These are phyloP conservation scores for Colletotrichum nymphaeae DNA, from an alignment of 2,329 filamentous ascomycete species.

Conservation along the genomic window DNA sequence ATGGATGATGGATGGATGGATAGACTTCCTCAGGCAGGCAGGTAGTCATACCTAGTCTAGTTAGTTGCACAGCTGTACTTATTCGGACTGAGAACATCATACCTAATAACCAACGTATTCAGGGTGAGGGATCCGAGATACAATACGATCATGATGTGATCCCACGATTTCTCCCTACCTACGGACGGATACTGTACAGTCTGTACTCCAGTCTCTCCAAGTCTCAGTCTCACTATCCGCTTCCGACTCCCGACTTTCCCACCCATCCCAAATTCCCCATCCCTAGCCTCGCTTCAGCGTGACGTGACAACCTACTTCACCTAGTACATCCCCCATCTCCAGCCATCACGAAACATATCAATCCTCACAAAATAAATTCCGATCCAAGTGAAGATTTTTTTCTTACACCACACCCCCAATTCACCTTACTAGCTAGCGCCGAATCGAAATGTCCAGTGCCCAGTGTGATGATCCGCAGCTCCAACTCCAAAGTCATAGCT, in stretches of 20 bases:
- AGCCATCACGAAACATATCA: neutral
- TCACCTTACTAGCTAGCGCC: too few relatives aligned
- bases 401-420: neutral
- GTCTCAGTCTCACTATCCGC: slow-evolving; percentile 5
- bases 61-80: too few relatives aligned
- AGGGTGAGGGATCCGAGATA: neutral
- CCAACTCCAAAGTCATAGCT: neutral
- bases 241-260: neutral
- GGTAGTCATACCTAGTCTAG: too few relatives aligned
- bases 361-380: neutral
- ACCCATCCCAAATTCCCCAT: neutral
- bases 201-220: too few relatives aligned
- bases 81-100: too few relatives aligned
- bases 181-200: too few relatives aligned
- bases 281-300: slow-evolving; percentile 5
- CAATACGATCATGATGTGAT: neutral
- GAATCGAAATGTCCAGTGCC: neutral
- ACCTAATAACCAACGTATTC: neutral
- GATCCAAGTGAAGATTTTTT: slow-evolving; percentile 28
- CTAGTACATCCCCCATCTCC: neutral
- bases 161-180: neutral
- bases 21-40: too few relatives aligned
- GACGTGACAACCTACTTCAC: neutral
- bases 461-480: neutral
- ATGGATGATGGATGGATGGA: too few relatives aligned